phyloP scores from a whole-genome alignment of 2,329 filamentous ascomycete species.

The Hypoxylon sp. region DNA sequence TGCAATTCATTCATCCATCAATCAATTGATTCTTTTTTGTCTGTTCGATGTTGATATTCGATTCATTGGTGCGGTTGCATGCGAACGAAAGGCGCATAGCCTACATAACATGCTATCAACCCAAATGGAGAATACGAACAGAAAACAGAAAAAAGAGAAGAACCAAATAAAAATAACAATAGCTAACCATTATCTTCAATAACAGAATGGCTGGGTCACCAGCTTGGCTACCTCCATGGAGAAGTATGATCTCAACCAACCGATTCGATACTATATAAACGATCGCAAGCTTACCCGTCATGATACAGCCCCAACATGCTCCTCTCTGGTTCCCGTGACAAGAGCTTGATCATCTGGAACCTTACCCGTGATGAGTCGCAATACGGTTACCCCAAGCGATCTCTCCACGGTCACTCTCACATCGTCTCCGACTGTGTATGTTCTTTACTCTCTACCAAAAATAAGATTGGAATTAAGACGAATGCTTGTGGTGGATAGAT shows the following conservation, averaged over 20 bases:
- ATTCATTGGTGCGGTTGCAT: too few relatives aligned
- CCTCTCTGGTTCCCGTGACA: slow-evolving; percentile 95
- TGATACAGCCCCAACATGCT: slow-evolving; percentile 93
- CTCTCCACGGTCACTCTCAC: slow-evolving; percentile 98
- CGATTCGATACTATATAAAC: too few relatives aligned
- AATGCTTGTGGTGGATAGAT: too few relatives aligned
- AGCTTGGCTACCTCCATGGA: slow-evolving; percentile 97
- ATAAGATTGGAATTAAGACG: too few relatives aligned
- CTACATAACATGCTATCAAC: too few relatives aligned
- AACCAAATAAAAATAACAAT: slow-evolving; percentile 20
- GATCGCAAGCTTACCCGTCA: slow-evolving; percentile 43
- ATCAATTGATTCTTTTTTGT: slow-evolving; percentile 5
- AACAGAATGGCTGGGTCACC: slow-evolving; percentile 95
- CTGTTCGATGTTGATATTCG: too few relatives aligned
- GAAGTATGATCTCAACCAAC: slow-evolving; percentile 89
- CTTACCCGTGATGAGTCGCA: slow-evolving; percentile 97
- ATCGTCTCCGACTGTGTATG: slow-evolving; percentile 99
- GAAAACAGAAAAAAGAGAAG: too few relatives aligned
- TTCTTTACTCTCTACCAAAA: too few relatives aligned
- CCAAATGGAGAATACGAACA: too few relatives aligned
- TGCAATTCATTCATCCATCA: slow-evolving; percentile 17
- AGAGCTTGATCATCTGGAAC: slow-evolving; percentile 99
- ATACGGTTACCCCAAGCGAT: slow-evolving; percentile 99
- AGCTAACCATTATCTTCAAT: slow-evolving; percentile 40
- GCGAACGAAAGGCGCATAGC: too few relatives aligned